Percentiles rank a stretch among this genome's conserved stretches.
phyloP scores from a whole-genome alignment of 2,329 filamentous ascomycete genomes.

The Parasarocladium wereldwijsianum region DNA sequence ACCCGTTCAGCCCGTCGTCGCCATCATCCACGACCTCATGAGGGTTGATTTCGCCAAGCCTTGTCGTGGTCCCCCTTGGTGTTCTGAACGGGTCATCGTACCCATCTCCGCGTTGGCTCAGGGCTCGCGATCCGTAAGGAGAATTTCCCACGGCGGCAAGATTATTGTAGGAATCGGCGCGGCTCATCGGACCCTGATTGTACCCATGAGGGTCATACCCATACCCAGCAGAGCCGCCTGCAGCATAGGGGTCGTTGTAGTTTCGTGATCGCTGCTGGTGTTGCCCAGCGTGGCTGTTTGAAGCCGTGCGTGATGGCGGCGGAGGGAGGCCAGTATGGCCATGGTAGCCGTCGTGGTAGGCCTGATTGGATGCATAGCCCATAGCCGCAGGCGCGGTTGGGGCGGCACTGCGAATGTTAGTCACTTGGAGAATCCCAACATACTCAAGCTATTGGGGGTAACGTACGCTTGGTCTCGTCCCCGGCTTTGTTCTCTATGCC shows the following conservation, averaged over 20 bases:
- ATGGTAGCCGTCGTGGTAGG: not conserved
- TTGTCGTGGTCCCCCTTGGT: slow-evolving; percentile 12
- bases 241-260: slow-evolving; percentile 7
- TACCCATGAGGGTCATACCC: slow-evolving; percentile 8
- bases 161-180: slow-evolving; percentile 28
- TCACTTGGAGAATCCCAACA: too few relatives aligned
- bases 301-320: slow-evolving; percentile 19
- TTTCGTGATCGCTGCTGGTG: not conserved
- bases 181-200: slow-evolving; percentile 14
- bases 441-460: too few relatives aligned
- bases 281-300: slow-evolving; percentile 3
- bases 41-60: slow-evolving; percentile 53
- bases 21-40: slow-evolving; percentile 75
- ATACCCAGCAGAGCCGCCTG: slow-evolving; percentile 6
- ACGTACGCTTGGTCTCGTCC: too few relatives aligned
- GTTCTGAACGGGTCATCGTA: slow-evolving; percentile 42
- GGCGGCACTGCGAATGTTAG: too few relatives aligned
- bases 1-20: slow-evolving; percentile 62
- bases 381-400: too few relatives aligned
- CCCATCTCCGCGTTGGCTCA: slow-evolving; percentile 24
- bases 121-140: slow-evolving; percentile 33
- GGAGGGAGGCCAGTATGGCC: slow-evolving; percentile 19
- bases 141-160: slow-evolving; percentile 22
- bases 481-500: too few relatives aligned
- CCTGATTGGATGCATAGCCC: too few relatives aligned